phyloP scores from a whole-genome alignment of 495 filamentous ascomycete species.

The Aspergillus cristatus region DNA sequence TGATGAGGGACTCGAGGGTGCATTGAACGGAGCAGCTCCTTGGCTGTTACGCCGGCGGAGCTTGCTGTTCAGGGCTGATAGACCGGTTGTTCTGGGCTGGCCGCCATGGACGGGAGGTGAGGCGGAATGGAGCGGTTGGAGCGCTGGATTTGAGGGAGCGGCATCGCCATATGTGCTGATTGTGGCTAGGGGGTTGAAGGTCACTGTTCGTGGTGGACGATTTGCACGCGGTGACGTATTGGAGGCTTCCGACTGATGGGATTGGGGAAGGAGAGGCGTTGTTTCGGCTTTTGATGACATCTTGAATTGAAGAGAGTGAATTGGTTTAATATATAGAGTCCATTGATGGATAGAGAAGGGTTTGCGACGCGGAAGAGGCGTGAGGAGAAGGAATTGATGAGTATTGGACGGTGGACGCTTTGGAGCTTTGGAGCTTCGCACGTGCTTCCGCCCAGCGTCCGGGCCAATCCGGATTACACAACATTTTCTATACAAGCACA shows the following conservation, averaged over 20 bases:
- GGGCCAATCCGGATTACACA: no score
- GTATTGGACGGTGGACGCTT: conserved; percentile 8
- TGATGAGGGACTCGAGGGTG: conserved; percentile 29
- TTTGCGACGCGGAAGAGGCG: background rate
- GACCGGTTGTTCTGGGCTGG: conserved; percentile 32
- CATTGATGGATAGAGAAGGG: conserved; percentile 8
- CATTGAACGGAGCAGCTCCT: conserved; percentile 45
- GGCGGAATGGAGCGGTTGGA: conserved; percentile 30
- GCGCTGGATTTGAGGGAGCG: conserved; percentile 33
- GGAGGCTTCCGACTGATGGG: conserved; percentile 21
- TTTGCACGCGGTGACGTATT: conserved; percentile 34
- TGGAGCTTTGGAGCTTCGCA: conserved; percentile 18
- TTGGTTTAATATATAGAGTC: conserved; percentile 8
- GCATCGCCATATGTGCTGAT: conserved; percentile 46
- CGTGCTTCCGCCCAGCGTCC: conserved; percentile 12
- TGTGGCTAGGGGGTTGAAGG: conserved; percentile 59
- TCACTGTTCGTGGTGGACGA: conserved; percentile 50
- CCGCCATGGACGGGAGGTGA: conserved; percentile 26
- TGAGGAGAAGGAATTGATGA: conserved; percentile 1
- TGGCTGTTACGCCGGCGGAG: conserved; percentile 72
- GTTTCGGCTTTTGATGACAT: conserved; percentile 38
- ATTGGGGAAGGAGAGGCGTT: conserved; percentile 38
- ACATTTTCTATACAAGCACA: no score
- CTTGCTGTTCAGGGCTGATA: conserved; percentile 78
- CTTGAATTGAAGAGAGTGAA: conserved; percentile 3